phyloP scores from a whole-genome alignment of 306 rosid genomes.

The Medicago lupulina region DNA sequence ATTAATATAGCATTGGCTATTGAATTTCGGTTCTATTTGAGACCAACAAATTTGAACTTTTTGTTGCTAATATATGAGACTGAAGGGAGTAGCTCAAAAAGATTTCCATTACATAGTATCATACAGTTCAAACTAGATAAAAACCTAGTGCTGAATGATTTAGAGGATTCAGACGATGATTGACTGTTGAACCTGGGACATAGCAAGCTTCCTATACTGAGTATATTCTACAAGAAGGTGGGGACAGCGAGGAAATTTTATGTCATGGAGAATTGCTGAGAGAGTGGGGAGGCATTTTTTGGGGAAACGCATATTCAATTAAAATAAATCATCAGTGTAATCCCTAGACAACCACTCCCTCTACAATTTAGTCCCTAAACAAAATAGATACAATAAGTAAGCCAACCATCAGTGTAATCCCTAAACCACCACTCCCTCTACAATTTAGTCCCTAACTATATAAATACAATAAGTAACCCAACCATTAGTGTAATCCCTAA shows the following conservation, averaged over 20 bases:
- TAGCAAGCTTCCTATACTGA: neutral
- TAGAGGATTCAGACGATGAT: neutral
- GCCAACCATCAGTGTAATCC: neutral
- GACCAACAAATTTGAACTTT: no score
- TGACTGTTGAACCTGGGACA: neutral
- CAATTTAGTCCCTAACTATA: neutral
- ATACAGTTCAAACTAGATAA: conserved; percentile 1
- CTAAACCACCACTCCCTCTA: neutral
- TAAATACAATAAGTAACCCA: no score
- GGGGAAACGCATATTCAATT: neutral
- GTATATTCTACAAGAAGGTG: neutral
- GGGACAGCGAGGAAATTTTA: neutral
- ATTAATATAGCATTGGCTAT: no score
- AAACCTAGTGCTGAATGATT: neutral
- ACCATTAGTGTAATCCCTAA: no score
- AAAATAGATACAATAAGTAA: no score
- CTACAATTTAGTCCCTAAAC: neutral
- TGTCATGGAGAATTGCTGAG: neutral
- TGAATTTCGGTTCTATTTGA: no score
- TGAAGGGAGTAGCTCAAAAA: neutral
- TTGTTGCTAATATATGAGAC: no score
- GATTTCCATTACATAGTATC: neutral
- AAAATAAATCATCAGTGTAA: neutral
- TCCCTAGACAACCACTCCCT: no score
- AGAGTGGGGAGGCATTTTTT: neutral